These are phyloP conservation scores for Asterochloris erici DNA, from an alignment of 139 green algal genomes.

Conservation along the genomic window DNA sequence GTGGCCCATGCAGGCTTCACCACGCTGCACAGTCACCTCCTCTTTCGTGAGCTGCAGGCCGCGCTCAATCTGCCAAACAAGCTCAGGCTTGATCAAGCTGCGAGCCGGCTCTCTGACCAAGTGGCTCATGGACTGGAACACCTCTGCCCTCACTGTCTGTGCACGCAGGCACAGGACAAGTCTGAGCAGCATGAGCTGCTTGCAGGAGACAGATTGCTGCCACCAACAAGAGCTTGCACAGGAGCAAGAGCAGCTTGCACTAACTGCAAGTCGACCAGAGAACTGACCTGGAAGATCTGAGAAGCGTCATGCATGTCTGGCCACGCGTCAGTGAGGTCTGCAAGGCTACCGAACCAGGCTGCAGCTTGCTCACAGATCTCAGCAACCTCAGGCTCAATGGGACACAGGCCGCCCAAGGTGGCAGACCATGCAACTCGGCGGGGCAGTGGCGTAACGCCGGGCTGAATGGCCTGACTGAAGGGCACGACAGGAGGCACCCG, in stretches of 20 bases:
- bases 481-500: neutral
- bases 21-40: neutral
- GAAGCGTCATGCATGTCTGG: constrained; percentile 16
- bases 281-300: constrained; percentile 5
- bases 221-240: too few relatives aligned
- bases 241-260: too few relatives aligned
- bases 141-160: constrained; percentile 1
- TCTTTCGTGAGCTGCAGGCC: constrained; percentile 3
- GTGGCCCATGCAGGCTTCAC: too few relatives aligned
- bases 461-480: neutral
- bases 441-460: neutral
- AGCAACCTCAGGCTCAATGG: constrained; percentile 11
- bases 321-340: neutral
- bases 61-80: constrained; percentile 19
- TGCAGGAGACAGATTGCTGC: too few relatives aligned
- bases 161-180: neutral
- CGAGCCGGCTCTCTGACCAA: neutral
- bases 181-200: too few relatives aligned
- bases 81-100: constrained; percentile 20
- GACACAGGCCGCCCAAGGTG: neutral
- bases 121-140: too few relatives aligned
- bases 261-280: neutral
- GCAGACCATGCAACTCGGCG: neutral
- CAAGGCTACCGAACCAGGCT: neutral
- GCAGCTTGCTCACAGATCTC: constrained; percentile 2